Evolutionary conservation across 192 early-diverging fungal genomes (phyloP).

Genomic region (Coemansia erecta): DNA sequence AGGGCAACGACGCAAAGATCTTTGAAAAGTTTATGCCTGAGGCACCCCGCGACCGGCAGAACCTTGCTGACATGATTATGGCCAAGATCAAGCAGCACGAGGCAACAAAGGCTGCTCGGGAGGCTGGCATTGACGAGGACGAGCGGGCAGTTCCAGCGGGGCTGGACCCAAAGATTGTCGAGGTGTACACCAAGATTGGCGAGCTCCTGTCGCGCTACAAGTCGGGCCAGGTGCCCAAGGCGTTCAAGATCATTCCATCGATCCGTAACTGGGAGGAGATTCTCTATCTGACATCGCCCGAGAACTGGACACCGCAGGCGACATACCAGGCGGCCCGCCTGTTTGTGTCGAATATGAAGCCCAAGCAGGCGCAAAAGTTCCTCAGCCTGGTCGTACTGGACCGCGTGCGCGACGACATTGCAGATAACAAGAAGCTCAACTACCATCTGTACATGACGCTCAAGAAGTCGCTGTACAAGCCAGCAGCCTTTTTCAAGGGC

Average conservation of each 20-base stretch:
- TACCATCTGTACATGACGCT: conserved; percentile 96
- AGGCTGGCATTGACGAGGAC: conserved; percentile 4
- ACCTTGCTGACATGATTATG: conserved; percentile 95
- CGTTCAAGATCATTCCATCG: conserved; percentile 98
- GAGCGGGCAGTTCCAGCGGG: conserved; percentile 41
- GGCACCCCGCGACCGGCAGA: conserved; percentile 80
- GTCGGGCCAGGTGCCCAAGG: conserved; percentile 93
- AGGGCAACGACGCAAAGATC: conserved; percentile 78
- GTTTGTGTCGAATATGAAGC: conserved; percentile 97
- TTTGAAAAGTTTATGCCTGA: conserved; percentile 89
- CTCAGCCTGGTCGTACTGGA: conserved; percentile 87
- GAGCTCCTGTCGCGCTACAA: conserved; percentile 86
- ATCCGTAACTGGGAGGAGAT: conserved; percentile 97
- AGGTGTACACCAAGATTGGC: conserved; percentile 89
- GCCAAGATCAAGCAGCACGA: conserved; percentile 85
- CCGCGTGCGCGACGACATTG: conserved; percentile 91
- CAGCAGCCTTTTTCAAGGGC: conserved; percentile 97
- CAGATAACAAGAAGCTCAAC: conserved; percentile 96
- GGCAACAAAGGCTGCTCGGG: conserved; percentile 15
- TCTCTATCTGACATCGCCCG: conserved; percentile 85
- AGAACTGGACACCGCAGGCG: conserved; percentile 95
- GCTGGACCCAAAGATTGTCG: conserved; percentile 85
- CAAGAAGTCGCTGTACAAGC: conserved; percentile 96
- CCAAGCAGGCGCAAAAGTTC: conserved; percentile 88
- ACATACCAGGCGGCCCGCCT: conserved; percentile 93